phyloP scores from a whole-genome alignment of 768 basidiomycete species.

The Cantharellus cinnabarinus region DNA sequence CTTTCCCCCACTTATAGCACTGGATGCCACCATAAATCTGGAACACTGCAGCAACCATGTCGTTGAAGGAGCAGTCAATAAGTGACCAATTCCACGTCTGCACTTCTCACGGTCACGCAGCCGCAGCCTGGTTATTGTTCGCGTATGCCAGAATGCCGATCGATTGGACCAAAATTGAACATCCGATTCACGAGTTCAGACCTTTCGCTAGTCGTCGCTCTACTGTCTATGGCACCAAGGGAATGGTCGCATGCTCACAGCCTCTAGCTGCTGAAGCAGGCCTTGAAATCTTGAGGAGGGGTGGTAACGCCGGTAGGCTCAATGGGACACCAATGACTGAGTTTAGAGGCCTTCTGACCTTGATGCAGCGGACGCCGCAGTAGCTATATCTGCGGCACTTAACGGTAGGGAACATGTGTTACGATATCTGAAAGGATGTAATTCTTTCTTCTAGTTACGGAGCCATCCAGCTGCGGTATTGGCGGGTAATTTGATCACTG shows the following conservation, averaged over 20 bases:
- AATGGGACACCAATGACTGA: neutral
- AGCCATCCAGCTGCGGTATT: constrained; percentile 64
- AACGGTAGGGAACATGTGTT: constrained; percentile 25
- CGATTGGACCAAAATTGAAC: neutral
- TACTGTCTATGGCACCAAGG: constrained; percentile 70
- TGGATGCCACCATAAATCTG: constrained; percentile 70
- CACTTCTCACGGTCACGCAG: too few relatives aligned
- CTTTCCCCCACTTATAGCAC: constrained; percentile 89
- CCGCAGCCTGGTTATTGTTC: neutral
- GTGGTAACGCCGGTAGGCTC: constrained; percentile 75
- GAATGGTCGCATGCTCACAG: constrained; percentile 75
- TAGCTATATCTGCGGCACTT: constrained; percentile 78
- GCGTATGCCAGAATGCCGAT: neutral
- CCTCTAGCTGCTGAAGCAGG: constrained; percentile 84
- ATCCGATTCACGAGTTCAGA: neutral
- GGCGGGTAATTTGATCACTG: constrained; percentile 40
- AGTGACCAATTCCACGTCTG: too few relatives aligned
- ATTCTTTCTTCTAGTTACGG: constrained; percentile 15
- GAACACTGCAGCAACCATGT: constrained; percentile 21
- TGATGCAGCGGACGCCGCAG: constrained; percentile 71
- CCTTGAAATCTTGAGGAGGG: constrained; percentile 73
- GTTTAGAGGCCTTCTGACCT: neutral
- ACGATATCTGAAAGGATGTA: constrained; percentile 27
- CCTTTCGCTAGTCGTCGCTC: constrained; percentile 65
- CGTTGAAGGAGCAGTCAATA: too few relatives aligned